These are phyloP conservation scores for Ophiostoma ulmi DNA, from an alignment of 2,329 filamentous ascomycete genomes.

Conservation along the genomic window DNA sequence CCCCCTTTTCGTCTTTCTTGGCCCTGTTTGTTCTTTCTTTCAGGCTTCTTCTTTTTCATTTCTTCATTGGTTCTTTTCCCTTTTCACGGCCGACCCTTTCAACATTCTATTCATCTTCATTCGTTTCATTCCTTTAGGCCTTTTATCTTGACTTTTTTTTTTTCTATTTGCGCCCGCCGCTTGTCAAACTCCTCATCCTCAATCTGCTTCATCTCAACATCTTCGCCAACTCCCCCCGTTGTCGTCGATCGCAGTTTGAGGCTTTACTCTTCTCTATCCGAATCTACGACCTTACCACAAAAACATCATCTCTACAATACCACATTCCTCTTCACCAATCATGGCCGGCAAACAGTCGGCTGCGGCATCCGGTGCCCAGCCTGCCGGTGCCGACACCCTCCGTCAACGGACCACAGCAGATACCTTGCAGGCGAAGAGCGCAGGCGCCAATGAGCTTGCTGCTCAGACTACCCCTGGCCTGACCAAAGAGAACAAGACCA, in stretches of 20 bases:
- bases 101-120: conserved; percentile 10
- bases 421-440: conserved; percentile 25
- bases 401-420: conserved; percentile 42
- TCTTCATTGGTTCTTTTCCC: conserved; percentile 13
- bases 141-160: not conserved
- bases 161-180: not conserved
- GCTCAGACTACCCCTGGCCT: conserved; percentile 40
- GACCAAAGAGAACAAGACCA: conserved; percentile 55
- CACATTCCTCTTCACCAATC: conserved; percentile 22
- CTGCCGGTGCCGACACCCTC: conserved; percentile 52
- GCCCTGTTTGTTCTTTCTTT: conserved; percentile 14
- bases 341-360: conserved; percentile 54
- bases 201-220: not conserved
- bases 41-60: conserved; percentile 13
- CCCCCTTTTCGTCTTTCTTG: conserved; percentile 10
- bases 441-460: conserved; percentile 39
- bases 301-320: not conserved
- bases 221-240: not conserved
- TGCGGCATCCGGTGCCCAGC: conserved; percentile 56
- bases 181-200: not conserved
- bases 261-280: not conserved
- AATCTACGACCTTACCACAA: not conserved
- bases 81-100: conserved; percentile 11
- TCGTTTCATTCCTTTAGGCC: not conserved
- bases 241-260: not conserved